Conservation (phyloP, 768 basidiomycete species). For the Hydnomerulius pinastri region DNA sequence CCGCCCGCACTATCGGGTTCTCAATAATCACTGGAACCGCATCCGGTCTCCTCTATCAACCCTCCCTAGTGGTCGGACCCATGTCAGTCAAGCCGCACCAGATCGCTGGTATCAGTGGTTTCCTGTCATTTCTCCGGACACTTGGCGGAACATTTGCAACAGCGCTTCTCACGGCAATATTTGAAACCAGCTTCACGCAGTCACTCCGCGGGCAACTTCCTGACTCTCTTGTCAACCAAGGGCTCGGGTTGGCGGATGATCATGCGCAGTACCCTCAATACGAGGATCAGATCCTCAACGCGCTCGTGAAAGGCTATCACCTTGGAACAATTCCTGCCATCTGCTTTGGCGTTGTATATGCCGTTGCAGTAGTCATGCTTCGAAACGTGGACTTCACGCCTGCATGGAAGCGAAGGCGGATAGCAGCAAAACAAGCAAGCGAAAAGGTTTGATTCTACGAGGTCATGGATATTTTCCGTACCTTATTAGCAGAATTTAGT, state of each 20-base stretch:
- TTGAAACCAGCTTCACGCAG: conserved; percentile 33
- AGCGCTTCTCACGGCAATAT: conserved; percentile 36
- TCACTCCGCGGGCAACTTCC: conserved; percentile 30
- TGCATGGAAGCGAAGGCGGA: conserved; percentile 33
- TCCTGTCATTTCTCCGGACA: conserved; percentile 36
- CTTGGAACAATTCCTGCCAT: conserved; percentile 35
- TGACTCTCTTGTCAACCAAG: conserved; percentile 30
- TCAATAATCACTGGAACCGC: conserved; percentile 33
- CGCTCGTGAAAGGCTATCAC: conserved; percentile 36
- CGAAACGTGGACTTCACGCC: conserved; percentile 35
- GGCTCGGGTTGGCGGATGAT: conserved; percentile 32
- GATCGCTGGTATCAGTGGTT: conserved; percentile 37
- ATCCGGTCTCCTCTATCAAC: conserved; percentile 36
- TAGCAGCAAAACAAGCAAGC: conserved; percentile 23
- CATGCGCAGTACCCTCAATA: conserved; percentile 34
- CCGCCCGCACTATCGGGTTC: conserved; percentile 29
- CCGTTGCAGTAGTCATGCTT: conserved; percentile 31
- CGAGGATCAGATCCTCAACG: conserved; percentile 31
- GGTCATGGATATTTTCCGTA: conserved; percentile 18
- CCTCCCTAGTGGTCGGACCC: conserved; percentile 37
- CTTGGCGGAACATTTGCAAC: conserved; percentile 37
- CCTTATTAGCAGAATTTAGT: conserved; percentile 22
- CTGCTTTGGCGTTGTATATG: conserved; percentile 34
- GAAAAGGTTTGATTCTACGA: conserved; percentile 27
- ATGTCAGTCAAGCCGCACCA: conserved; percentile 36